Percentiles rank a stretch among this genome's conserved stretches.
Evolutionary conservation across 805 yeast genomes (phyloP).

Genomic region (Wickerhamomyces canadensis): DNA sequence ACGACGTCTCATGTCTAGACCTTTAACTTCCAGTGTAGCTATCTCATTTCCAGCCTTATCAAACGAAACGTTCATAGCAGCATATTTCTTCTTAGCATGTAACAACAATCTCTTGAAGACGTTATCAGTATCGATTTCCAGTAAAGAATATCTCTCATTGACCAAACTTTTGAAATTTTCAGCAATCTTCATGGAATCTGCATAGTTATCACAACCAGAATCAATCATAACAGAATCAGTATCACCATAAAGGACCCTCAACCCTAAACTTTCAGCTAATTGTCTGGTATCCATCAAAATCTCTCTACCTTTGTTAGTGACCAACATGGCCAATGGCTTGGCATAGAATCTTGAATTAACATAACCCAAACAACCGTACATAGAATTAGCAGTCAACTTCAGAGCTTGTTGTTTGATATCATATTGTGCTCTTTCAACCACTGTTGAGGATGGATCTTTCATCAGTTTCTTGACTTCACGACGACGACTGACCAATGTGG

Average conservation of each 20-base stretch:
- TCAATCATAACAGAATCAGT: conserved; percentile 99
- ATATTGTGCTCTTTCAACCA: conserved; percentile 70
- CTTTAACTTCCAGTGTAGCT: conserved; percentile 79
- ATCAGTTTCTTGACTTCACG: conserved; percentile 84
- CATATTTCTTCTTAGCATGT: conserved; percentile 96
- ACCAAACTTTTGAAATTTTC: conserved; percentile 78
- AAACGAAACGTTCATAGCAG: conserved; percentile 68
- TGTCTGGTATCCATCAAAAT: conserved; percentile 89
- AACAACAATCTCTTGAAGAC: conserved; percentile 78
- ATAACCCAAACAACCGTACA: conserved; percentile 98
- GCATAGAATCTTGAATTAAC: conserved; percentile 92
- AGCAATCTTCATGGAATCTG: conserved; percentile 79
- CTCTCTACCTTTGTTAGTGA: conserved; percentile 93
- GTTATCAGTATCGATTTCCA: conserved; percentile 94
- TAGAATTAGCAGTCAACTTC: conserved; percentile 96
- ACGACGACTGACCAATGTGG: conserved; percentile 84
- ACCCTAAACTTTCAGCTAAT: conserved; percentile 77
- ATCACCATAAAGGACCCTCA: conserved; percentile 94
- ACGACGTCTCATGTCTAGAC: conserved; percentile 95
- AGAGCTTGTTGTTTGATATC: conserved; percentile 95
- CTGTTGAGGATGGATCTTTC: conserved; percentile 64
- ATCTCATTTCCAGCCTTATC: conserved; percentile 50
- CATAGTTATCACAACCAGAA: conserved; percentile 64
- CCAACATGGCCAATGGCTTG: conserved; percentile 91
- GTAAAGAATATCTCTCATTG: conserved; percentile 77